A percentile compares a stretch with the other conserved stretches of the same genome.
phyloP scores from a whole-genome alignment of 441 rosid genomes.

The Geranium incanum region DNA sequence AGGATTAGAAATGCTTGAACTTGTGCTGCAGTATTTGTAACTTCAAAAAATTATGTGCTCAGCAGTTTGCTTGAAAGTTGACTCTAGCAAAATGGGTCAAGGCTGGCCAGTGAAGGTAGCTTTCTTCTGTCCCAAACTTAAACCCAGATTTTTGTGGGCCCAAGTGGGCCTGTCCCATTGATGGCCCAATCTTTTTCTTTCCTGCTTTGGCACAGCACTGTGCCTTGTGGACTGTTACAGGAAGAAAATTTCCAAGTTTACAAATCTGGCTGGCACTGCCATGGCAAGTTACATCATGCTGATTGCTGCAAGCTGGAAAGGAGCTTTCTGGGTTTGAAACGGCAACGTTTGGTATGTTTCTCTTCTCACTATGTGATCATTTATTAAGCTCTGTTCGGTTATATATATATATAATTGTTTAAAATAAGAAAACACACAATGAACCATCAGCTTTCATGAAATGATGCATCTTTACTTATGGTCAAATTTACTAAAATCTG shows the following conservation, averaged over 20 bases:
- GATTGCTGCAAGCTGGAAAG: not conserved
- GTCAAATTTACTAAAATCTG: not conserved
- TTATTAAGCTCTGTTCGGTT: slow-evolving; percentile 8
- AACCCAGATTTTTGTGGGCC: slow-evolving; percentile 6
- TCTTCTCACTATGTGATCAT: not conserved
- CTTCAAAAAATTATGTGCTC: not conserved
- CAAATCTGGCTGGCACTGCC: not conserved
- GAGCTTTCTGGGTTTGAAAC: not conserved
- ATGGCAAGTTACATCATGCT: slow-evolving; percentile 4
- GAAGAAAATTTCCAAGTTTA: not conserved
- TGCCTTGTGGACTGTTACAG: not conserved
- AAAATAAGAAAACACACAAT: not conserved
- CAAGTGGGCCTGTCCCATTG: slow-evolving; percentile 2
- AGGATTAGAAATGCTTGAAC: not conserved
- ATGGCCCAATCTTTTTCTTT: slow-evolving; percentile 2
- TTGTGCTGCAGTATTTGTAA: not conserved
- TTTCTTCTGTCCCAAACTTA: not conserved
- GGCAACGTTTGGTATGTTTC: slow-evolving; percentile 5
- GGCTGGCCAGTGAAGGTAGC: not conserved
- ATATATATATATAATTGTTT: no score
- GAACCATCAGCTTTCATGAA: not conserved
- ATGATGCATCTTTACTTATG: not conserved
- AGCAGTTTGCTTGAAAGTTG: not conserved
- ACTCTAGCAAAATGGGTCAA: slow-evolving; percentile 7
- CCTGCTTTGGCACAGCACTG: not conserved